Conservation (phyloP, 805 yeast genomes). For the Wickerhamiella domercqiae region DNA sequence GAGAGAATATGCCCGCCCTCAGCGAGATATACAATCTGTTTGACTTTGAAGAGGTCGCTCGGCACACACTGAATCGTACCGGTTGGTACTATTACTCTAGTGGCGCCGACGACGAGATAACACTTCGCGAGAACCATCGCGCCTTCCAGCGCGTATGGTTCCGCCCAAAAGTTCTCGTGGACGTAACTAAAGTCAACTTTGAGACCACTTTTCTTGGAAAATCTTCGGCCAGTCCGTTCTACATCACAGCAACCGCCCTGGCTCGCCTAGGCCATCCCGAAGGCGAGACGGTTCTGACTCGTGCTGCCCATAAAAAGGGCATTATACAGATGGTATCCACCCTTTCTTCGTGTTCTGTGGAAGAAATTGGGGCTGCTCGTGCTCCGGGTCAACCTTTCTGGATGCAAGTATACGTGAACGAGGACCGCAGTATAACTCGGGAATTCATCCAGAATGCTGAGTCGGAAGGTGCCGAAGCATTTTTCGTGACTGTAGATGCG, state of each 20-base stretch:
- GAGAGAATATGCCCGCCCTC: slow-evolving; percentile 46
- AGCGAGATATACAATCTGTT: slow-evolving; percentile 56
- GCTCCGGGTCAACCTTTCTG: slow-evolving; percentile 60
- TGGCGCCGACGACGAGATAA: slow-evolving; percentile 86
- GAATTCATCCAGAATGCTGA: slow-evolving; percentile 58
- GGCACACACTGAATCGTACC: slow-evolving; percentile 53
- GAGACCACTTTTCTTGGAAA: slow-evolving; percentile 66
- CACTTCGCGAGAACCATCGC: slow-evolving; percentile 77
- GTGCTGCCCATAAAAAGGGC: slow-evolving; percentile 59
- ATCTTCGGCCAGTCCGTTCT: slow-evolving; percentile 59
- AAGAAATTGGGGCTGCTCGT: slow-evolving; percentile 66
- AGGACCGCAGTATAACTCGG: slow-evolving; percentile 51
- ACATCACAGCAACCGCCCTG: slow-evolving; percentile 81
- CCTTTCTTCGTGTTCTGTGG: slow-evolving; percentile 73
- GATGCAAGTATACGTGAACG: slow-evolving; percentile 76
- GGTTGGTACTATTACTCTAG: slow-evolving; percentile 92
- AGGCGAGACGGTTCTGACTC: slow-evolving; percentile 76
- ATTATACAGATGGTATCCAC: slow-evolving; percentile 87
- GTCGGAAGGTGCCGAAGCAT: slow-evolving; percentile 57
- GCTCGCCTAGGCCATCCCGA: slow-evolving; percentile 87
- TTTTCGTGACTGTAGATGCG: slow-evolving; percentile 73
- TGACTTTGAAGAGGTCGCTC: slow-evolving; percentile 81
- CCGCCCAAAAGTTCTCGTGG: slow-evolving; percentile 68
- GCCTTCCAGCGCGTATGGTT: slow-evolving; percentile 82
- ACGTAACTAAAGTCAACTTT: slow-evolving; percentile 59